These are phyloP conservation scores for Penicillium alfredii DNA, from an alignment of 495 filamentous ascomycete genomes.

Conservation along the genomic window DNA sequence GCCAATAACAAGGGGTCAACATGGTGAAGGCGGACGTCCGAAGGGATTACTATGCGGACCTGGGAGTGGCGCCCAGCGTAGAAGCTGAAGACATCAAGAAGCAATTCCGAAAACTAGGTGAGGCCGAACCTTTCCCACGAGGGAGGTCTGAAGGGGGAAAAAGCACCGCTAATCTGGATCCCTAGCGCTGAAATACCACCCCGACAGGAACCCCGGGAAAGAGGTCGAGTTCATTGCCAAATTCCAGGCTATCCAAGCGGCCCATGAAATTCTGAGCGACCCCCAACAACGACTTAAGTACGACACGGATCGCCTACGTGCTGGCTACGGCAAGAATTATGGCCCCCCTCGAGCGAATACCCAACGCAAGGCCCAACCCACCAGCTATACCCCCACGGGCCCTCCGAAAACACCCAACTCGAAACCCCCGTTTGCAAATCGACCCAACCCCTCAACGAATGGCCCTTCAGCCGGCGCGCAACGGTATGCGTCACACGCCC, in stretches of 20 bases:
- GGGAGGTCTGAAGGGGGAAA: no score
- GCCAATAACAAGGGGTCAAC: conserved; percentile 19
- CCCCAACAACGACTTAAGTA: conserved; percentile 62
- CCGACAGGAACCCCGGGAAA: conserved; percentile 80
- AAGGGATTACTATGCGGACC: conserved; percentile 81
- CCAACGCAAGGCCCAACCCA: conserved; percentile 24
- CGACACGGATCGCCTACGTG: conserved; percentile 60
- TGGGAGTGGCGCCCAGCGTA: conserved; percentile 59
- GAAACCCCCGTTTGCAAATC: conserved; percentile 22
- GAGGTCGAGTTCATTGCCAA: conserved; percentile 71
- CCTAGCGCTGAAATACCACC: conserved; percentile 76
- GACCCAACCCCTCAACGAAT: conserved; percentile 30
- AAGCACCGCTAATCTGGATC: not conserved
- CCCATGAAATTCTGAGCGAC: conserved; percentile 77
- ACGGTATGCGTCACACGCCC: conserved; percentile 49
- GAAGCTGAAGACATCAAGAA: conserved; percentile 71
- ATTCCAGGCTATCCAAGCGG: conserved; percentile 80
- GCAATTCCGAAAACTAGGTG: conserved; percentile 80
- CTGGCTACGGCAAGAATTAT: conserved; percentile 38
- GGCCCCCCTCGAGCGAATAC: conserved; percentile 28
- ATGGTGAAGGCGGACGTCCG: conserved; percentile 73
- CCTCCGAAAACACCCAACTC: conserved; percentile 24
- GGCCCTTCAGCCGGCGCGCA: conserved; percentile 48
- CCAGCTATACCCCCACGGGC: conserved; percentile 19
- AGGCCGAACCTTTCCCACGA: no score